A percentile compares a stretch with the other conserved stretches of the same genome.
phyloP scores from a whole-genome alignment of 1,139 yeast species.

The Eremothecium cymbalariae region DNA sequence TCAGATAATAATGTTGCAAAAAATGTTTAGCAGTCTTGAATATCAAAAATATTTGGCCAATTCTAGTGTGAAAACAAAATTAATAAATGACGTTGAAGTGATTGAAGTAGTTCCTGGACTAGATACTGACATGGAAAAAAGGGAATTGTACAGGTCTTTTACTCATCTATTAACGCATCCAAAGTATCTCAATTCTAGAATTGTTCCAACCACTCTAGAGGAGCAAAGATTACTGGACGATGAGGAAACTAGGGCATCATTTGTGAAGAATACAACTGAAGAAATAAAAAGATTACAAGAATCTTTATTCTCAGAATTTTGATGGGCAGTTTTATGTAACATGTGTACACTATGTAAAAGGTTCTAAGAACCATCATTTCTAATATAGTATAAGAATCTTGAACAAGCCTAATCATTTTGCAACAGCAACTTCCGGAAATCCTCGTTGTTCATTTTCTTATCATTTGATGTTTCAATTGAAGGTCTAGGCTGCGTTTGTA shows the following conservation, averaged over 20 bases:
- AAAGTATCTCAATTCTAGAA: conserved; percentile 64
- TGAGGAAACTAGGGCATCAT: conserved; percentile 35
- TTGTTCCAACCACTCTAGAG: conserved; percentile 54
- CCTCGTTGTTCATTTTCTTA: conserved; percentile 33
- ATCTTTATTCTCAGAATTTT: conserved; percentile 19
- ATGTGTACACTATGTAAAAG: too few relatives aligned
- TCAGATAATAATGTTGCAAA: conserved; percentile 61
- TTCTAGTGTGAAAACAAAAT: conserved; percentile 15
- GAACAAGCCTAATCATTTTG: conserved; percentile 14
- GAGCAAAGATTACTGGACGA: conserved; percentile 52
- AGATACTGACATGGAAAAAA: conserved; percentile 49
- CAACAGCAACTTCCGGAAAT: conserved; percentile 35
- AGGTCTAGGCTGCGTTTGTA: conserved; percentile 1
- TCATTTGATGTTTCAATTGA: not conserved
- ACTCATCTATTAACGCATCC: conserved; percentile 78
- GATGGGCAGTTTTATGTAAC: not conserved
- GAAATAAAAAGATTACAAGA: conserved; percentile 53
- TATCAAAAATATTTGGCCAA: conserved; percentile 37
- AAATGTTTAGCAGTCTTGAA: conserved; percentile 45
- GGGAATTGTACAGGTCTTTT: conserved; percentile 49
- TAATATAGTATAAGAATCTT: not conserved
- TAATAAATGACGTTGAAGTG: conserved; percentile 20
- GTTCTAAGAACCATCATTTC: not conserved
- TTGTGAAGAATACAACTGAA: conserved; percentile 44
- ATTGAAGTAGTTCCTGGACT: conserved; percentile 49